Conservation (phyloP, 139 green algal genomes). For the Closterium sp. region DNA sequence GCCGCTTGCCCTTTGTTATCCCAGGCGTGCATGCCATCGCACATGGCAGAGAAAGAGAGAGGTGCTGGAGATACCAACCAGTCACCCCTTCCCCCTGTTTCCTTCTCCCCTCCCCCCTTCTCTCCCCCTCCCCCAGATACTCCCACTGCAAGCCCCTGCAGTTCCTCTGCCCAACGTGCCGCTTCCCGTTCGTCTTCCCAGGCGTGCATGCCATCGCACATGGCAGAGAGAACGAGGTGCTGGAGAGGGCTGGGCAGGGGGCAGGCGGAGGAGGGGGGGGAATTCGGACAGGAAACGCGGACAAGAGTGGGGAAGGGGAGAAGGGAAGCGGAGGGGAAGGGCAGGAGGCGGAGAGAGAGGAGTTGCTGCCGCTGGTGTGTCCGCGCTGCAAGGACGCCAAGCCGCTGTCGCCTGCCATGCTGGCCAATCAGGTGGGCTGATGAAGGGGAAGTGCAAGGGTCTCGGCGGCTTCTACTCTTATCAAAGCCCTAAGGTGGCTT, state of each 20-base stretch:
- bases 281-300: not conserved
- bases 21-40: slow-evolving; percentile 6
- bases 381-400: slow-evolving; percentile 8
- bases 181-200: slow-evolving; percentile 28
- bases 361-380: slow-evolving; percentile 6
- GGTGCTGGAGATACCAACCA: not conserved
- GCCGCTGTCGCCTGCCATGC: slow-evolving; percentile 32
- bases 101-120: not conserved
- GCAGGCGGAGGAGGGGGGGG: not conserved
- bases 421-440: slow-evolving; percentile 47
- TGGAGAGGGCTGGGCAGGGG: not conserved
- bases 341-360: not conserved
- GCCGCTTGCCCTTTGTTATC: slow-evolving; percentile 34
- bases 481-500: too few relatives aligned
- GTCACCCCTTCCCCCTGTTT: not conserved
- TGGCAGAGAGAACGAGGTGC: not conserved
- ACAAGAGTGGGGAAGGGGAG: not conserved
- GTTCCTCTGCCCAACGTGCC: slow-evolving; percentile 35
- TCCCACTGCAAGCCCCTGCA: slow-evolving; percentile 33
- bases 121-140: slow-evolving; percentile 6
- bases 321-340: not conserved
- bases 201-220: slow-evolving; percentile 11
- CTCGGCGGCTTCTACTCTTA: too few relatives aligned
- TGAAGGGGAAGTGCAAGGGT: too few relatives aligned
- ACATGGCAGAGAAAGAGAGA: not conserved